Percentiles rank a stretch among this genome's conserved stretches.
Evolutionary conservation across 306 rosid species (phyloP).

Genomic region (Comarum palustre): DNA sequence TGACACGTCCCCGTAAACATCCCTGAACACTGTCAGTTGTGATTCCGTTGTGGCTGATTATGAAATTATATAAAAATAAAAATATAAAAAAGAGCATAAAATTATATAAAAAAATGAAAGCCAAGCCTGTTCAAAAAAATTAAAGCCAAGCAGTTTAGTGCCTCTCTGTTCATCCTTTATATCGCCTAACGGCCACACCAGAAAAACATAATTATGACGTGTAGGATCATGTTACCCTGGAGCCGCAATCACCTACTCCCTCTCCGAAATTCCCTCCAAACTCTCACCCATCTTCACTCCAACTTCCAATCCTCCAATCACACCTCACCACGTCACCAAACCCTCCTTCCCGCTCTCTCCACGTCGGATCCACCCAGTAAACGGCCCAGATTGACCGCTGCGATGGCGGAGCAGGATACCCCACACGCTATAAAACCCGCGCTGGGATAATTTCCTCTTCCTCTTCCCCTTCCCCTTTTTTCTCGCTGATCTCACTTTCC

Average conservation of each 20-base stretch:
- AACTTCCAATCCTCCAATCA: not conserved
- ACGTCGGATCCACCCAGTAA: not conserved
- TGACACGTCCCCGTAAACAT: no score
- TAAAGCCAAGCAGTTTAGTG: no score
- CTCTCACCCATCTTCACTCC: not conserved
- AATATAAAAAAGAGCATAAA: no score
- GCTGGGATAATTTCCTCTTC: not conserved
- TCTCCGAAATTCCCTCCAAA: not conserved
- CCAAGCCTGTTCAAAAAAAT: no score
- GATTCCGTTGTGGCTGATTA: no score
- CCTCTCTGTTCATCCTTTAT: not conserved
- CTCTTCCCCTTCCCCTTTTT: no score
- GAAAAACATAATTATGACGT: not conserved
- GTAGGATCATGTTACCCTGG: no score
- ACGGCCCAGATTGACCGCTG: constrained; percentile 1
- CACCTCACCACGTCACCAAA: not conserved
- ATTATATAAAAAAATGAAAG: no score
- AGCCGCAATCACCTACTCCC: not conserved
- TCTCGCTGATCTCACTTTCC: not conserved
- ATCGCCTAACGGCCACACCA: not conserved
- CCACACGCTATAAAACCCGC: constrained; percentile 1
- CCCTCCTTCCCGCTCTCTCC: not conserved
- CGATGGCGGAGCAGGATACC: not conserved
- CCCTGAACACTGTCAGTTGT: no score
- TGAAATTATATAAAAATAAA: no score